Evolutionary conservation across 2,329 filamentous ascomycete species (phyloP).

Genomic region (Scedosporium boydii): DNA sequence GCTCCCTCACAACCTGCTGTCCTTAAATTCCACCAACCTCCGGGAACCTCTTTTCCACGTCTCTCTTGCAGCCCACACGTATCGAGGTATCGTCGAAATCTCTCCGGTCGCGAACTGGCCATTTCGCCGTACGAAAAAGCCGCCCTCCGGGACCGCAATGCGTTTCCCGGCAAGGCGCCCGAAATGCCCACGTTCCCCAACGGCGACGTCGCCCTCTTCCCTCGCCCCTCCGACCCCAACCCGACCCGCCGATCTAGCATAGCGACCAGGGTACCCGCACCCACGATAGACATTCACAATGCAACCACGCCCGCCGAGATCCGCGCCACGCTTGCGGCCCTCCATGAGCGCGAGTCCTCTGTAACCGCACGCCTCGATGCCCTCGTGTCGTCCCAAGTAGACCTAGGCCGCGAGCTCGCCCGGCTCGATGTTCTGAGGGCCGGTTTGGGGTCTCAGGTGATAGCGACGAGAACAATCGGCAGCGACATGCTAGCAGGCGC

Average conservation of each 20-base stretch:
- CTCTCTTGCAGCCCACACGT: background rate
- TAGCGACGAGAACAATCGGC: slow-evolving; percentile 73
- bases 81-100: background rate
- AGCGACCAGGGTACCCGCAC: slow-evolving; percentile 9
- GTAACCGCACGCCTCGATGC: slow-evolving; percentile 67
- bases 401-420: slow-evolving; percentile 76
- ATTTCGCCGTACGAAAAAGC: background rate
- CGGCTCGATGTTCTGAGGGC: slow-evolving; percentile 85
- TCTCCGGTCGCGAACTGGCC: background rate
- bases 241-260: slow-evolving; percentile 8
- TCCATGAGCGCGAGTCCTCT: slow-evolving; percentile 66
- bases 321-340: slow-evolving; percentile 61
- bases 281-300: slow-evolving; percentile 45
- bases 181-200: slow-evolving; percentile 39
- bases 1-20: too few species aligned
- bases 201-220: slow-evolving; percentile 25
- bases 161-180: slow-evolving; percentile 26
- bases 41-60: background rate
- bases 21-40: background rate
- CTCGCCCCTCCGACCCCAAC: slow-evolving; percentile 2
- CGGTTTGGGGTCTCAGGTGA: slow-evolving; percentile 76
- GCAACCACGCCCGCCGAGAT: slow-evolving; percentile 71
- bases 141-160: slow-evolving; percentile 27
- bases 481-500: slow-evolving; percentile 85
- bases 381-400: slow-evolving; percentile 73